Conservation (phyloP, 768 basidiomycete genomes). For the Coprinopsis cinerea region DNA sequence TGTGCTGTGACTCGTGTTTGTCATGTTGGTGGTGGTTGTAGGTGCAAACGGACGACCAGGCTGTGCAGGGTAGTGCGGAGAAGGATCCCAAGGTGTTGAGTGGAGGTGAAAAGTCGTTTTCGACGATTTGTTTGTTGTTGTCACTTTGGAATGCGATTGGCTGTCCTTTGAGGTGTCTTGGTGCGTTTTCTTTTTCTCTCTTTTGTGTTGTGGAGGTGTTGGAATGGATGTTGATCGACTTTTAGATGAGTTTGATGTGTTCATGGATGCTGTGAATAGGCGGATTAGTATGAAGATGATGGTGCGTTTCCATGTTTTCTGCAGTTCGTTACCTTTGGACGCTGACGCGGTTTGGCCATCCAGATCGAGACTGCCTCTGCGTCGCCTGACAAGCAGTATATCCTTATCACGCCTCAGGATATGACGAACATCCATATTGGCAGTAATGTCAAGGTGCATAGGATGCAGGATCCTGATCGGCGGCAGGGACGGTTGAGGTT, state of each 20-base stretch:
- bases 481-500: constrained; percentile 43
- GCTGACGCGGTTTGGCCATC: constrained; percentile 3
- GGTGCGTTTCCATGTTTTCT: constrained; percentile 35
- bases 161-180: constrained; percentile 89
- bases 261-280: constrained; percentile 93
- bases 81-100: constrained; percentile 84
- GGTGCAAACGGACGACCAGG: constrained; percentile 82
- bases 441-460: constrained; percentile 64
- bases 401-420: constrained; percentile 94
- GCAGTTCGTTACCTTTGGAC: not conserved
- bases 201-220: not conserved
- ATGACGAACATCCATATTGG: constrained; percentile 71
- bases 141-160: constrained; percentile 95
- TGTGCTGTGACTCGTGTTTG: too few relatives aligned
- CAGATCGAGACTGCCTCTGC: constrained; percentile 87
- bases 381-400: constrained; percentile 86
- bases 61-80: constrained; percentile 55
- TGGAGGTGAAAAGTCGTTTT: constrained; percentile 96
- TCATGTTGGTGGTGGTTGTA: constrained; percentile 21
- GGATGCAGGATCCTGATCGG: constrained; percentile 78
- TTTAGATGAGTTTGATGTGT: constrained; percentile 94
- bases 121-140: constrained; percentile 90
- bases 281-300: constrained; percentile 95
- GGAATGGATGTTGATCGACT: too few relatives aligned
- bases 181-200: constrained; percentile 30